phyloP scores from a whole-genome alignment of 2,329 filamentous ascomycete genomes.

The Bipolaris zeicola region DNA sequence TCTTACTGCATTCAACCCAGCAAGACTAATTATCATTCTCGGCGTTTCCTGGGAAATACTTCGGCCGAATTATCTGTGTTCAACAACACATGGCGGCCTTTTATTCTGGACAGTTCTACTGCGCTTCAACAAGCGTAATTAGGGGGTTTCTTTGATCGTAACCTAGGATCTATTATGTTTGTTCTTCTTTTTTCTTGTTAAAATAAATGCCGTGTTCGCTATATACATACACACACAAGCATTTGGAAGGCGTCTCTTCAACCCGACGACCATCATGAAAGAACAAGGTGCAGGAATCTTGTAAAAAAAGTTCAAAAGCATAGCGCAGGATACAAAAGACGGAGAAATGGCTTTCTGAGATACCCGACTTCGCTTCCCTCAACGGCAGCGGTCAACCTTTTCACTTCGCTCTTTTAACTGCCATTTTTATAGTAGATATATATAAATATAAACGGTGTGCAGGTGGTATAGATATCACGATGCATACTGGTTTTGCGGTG shows the following conservation, averaged over 20 bases:
- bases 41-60: conserved; percentile 6
- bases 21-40: conserved; percentile 27
- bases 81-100: conserved; percentile 12
- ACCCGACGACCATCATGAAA: conserved; percentile 47
- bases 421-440: neutral
- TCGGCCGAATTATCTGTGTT: neutral
- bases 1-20: conserved; percentile 44
- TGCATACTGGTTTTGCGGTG: neutral
- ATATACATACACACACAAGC: conserved; percentile 21
- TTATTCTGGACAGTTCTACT: conserved; percentile 31
- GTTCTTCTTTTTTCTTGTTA: neutral
- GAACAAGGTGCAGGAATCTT: conserved; percentile 16
- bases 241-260: conserved; percentile 48
- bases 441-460: neutral
- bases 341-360: conserved; percentile 24
- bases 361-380: conserved; percentile 37
- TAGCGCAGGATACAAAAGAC: neutral
- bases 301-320: conserved; percentile 10
- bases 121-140: conserved; percentile 28
- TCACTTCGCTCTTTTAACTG: conserved; percentile 3
- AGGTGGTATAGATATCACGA: neutral
- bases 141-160: neutral
- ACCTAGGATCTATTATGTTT: neutral
- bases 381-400: conserved; percentile 33
- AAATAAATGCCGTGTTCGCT: neutral